Evolutionary conservation across 2,329 filamentous ascomycete genomes (phyloP).

Genomic region (Colletotrichum brevisporum): DNA sequence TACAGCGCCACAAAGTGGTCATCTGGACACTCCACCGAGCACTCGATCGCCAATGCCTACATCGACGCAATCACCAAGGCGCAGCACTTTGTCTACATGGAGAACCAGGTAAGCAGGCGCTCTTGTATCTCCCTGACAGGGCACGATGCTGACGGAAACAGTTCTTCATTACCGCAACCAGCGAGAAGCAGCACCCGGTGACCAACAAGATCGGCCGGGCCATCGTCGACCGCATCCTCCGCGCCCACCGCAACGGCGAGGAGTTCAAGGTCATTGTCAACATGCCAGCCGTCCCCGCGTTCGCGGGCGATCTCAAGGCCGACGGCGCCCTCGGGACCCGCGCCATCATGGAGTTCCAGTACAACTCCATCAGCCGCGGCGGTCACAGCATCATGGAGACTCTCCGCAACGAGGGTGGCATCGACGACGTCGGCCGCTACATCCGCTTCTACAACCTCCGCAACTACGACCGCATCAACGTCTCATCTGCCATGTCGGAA

Average conservation of each 20-base stretch:
- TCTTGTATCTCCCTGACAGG: not conserved
- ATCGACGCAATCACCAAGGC: slow-evolving; percentile 78
- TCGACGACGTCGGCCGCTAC: slow-evolving; percentile 78
- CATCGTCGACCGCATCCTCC: slow-evolving; percentile 82
- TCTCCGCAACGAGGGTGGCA: slow-evolving; percentile 75
- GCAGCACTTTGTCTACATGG: slow-evolving; percentile 83
- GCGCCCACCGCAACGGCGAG: slow-evolving; percentile 75
- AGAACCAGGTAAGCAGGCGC: slow-evolving; percentile 70
- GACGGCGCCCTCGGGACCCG: slow-evolving; percentile 82
- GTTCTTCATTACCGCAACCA: slow-evolving; percentile 90
- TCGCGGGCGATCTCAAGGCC: slow-evolving; percentile 82
- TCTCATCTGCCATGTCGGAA: slow-evolving; percentile 70
- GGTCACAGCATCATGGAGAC: slow-evolving; percentile 84
- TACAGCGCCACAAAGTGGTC: slow-evolving; percentile 66
- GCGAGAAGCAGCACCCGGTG: slow-evolving; percentile 78
- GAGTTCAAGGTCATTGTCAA: slow-evolving; percentile 81
- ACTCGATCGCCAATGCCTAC: slow-evolving; percentile 91
- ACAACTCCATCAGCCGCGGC: slow-evolving; percentile 83
- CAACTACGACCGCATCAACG: slow-evolving; percentile 88
- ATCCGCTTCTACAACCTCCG: slow-evolving; percentile 89
- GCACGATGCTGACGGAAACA: slow-evolving; percentile 48
- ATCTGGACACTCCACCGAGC: slow-evolving; percentile 67
- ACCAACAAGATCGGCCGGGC: slow-evolving; percentile 84
- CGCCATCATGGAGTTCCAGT: slow-evolving; percentile 92
- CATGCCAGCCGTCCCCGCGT: slow-evolving; percentile 86